These are phyloP conservation scores for Penicillium arizonense DNA, from an alignment of 495 filamentous ascomycete genomes.

Conservation along the genomic window DNA sequence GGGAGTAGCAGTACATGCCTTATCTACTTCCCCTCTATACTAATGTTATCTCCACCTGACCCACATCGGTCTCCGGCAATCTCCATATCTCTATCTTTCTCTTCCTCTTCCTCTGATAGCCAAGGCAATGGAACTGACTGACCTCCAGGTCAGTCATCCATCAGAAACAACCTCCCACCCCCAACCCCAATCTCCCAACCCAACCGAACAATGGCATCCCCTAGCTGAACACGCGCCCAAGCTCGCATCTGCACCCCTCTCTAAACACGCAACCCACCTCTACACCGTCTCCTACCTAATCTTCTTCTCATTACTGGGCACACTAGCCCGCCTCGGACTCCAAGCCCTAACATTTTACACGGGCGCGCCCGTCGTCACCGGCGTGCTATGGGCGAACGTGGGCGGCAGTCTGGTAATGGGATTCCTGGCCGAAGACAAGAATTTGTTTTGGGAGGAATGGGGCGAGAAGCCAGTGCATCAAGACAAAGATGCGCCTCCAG, in stretches of 20 bases:
- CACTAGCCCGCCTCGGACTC: slow-evolving; percentile 78
- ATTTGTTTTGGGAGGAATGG: slow-evolving; percentile 71
- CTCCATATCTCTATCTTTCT: background rate
- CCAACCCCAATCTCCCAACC: slow-evolving; percentile 9
- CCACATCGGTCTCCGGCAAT: slow-evolving; percentile 4
- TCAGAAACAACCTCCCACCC: slow-evolving; percentile 14
- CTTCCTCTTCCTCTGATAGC: background rate
- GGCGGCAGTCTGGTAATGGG: slow-evolving; percentile 82
- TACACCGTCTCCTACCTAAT: slow-evolving; percentile 81
- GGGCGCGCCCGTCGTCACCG: slow-evolving; percentile 69
- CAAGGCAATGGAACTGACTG: background rate
- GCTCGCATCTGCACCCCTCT: slow-evolving; percentile 25
- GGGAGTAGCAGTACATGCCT: background rate
- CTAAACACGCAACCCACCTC: slow-evolving; percentile 63
- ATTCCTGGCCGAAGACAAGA: slow-evolving; percentile 77
- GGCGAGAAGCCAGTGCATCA: slow-evolving; percentile 18
- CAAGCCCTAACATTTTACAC: slow-evolving; percentile 80
- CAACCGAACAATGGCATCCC: background rate
- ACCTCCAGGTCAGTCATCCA: background rate
- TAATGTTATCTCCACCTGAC: slow-evolving; percentile 8
- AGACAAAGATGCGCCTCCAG: background rate
- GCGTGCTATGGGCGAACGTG: slow-evolving; percentile 89
- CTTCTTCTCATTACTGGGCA: slow-evolving; percentile 85
- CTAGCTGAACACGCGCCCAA: slow-evolving; percentile 5
- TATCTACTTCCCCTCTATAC: slow-evolving; percentile 6